These are phyloP conservation scores for Rhodotorula sp. DNA, from an alignment of 1,284 basidiomycete genomes.

Conservation along the genomic window DNA sequence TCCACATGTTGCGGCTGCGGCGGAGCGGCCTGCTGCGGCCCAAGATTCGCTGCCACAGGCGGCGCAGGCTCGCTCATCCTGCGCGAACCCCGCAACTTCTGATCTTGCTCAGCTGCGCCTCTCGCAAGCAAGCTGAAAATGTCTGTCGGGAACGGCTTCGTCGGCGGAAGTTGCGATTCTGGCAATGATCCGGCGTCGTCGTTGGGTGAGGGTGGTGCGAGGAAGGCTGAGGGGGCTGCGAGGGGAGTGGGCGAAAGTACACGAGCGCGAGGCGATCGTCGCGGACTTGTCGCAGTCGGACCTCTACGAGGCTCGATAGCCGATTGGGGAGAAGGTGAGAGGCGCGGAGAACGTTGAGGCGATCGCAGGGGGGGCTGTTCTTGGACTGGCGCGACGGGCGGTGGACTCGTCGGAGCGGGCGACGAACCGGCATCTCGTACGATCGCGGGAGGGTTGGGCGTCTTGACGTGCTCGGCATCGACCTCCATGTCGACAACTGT, in stretches of 20 bases:
- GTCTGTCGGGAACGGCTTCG: background rate
- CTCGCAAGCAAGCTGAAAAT: background rate
- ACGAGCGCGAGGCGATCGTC: no score
- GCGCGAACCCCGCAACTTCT: background rate
- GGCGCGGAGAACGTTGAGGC: background rate
- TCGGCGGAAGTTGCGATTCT: no score
- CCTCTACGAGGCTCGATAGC: no score
- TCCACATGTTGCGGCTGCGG: no score
- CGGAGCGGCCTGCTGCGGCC: background rate
- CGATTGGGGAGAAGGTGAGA: background rate
- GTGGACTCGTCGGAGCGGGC: no score
- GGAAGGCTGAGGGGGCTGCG: background rate
- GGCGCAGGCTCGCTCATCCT: background rate
- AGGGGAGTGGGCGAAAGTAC: background rate
- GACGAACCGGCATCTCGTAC: background rate
- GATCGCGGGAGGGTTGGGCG: background rate
- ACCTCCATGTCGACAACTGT: background rate
- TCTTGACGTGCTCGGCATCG: background rate
- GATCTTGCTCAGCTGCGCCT: background rate
- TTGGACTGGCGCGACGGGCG: no score
- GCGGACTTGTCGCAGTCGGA: no score
- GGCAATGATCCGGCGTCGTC: no score
- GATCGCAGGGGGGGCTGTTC: background rate
- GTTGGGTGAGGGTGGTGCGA: background rate
- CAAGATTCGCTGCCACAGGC: no score